Percentiles rank a stretch among this genome's conserved stretches.
Conservation (phyloP, 305 asterid species). For the Solanum aculeatissimum region DNA sequence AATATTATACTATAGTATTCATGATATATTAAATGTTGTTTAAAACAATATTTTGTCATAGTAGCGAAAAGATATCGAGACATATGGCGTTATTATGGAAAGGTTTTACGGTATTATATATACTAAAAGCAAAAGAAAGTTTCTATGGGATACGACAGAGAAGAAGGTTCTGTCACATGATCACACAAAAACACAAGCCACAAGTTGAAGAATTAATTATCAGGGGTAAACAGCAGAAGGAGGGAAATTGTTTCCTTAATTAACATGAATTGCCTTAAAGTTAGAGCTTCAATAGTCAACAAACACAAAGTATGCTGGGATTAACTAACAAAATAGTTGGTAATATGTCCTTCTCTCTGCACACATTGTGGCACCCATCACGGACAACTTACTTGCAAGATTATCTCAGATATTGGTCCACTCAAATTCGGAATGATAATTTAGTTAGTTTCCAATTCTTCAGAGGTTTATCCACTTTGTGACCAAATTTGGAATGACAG, state of each 20-base stretch:
- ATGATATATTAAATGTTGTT: background rate
- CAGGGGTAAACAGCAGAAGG: background rate
- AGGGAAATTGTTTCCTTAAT: background rate
- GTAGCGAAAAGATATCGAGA: background rate
- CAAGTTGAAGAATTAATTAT: background rate
- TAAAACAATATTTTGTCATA: background rate
- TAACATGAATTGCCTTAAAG: background rate
- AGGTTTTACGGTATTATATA: background rate
- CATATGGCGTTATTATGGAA: background rate
- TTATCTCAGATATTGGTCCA: background rate
- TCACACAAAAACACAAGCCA: background rate
- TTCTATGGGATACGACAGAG: background rate
- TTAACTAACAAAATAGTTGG: background rate
- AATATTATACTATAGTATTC: background rate
- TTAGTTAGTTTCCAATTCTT: background rate
- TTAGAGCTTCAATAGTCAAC: background rate
- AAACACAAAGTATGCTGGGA: background rate
- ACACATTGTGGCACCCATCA: background rate
- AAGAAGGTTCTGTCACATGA: background rate
- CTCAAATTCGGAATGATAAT: background rate
- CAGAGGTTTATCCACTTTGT: background rate
- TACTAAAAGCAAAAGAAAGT: background rate
- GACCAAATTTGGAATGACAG: background rate
- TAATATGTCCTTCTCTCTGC: background rate
- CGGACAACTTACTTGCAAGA: background rate